Evolutionary conservation across 768 basidiomycete species (phyloP), one percentile per base, ranked within the genome.

Genomic region (Tubosaeta brunneosetosa): DNA sequence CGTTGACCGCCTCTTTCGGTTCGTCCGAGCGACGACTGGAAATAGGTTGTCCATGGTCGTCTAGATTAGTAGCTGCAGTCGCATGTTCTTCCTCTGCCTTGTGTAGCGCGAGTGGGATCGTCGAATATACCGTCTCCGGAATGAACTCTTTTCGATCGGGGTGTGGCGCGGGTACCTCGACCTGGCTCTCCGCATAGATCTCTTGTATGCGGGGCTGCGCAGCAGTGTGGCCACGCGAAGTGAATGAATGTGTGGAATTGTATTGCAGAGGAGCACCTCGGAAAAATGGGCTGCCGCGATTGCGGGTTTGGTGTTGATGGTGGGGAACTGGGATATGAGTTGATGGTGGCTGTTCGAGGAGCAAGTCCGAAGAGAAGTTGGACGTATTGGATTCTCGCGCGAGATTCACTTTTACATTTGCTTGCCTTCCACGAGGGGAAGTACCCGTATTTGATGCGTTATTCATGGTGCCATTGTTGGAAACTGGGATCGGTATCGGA

Each of bases 41-140:
- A 12, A 48, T 33, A 34, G 60, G 52, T 13, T 61, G 66, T 7
- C 63, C 65, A 19, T 53, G 55, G 33, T 68, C 63, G 2, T 44
- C 50, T 17, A 53, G 51, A 48, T 27, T 31, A 38, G 44, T 52
- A 3, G 52, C 55, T 11, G 32, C 52, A 12, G 61, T 55, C 8
- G 55, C 62, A 36, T 61, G 58, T 32, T 61, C 64, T 45, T 63
- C 58, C 48, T 71, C 70, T 0, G 71, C 69, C 31, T 74, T 73
- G 14, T 65, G 61, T 13, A 85, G 65, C 0, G 78, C 77, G 16
- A 81, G 69, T 0, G 86, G 86, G 50, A 88, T 82, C 12, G 80
- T 80, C 12, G 84, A 85, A 45, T 74, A 71, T 27, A 88, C 82
- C 16, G 79, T 76, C 65, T 88, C 84, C 6, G 70, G 78, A 6